Conservation (phyloP, 176 grass and related monocot genomes). For the Bonia amplexicaulis region DNA sequence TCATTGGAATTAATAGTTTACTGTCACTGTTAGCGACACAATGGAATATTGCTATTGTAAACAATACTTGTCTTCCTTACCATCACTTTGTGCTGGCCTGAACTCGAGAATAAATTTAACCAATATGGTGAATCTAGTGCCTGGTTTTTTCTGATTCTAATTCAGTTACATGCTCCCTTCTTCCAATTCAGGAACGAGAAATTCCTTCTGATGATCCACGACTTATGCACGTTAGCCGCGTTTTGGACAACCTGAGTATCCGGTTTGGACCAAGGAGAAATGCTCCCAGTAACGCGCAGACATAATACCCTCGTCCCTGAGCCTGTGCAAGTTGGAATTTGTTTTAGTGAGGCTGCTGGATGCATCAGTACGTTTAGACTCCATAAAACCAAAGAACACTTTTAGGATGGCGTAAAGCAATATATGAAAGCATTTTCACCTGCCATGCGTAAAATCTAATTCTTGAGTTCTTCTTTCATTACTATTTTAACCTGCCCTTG, state of each 20-base stretch:
- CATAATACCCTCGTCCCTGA: neutral
- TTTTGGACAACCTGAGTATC: slow-evolving; percentile 49
- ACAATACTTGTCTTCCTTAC: neutral
- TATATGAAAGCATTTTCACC: neutral
- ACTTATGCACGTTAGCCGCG: slow-evolving; percentile 52
- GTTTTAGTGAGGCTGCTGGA: neutral
- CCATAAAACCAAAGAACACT: neutral
- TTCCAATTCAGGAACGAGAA: slow-evolving; percentile 60
- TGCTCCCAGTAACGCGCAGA: slow-evolving; percentile 8
- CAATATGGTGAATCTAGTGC: neutral
- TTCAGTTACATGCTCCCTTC: neutral
- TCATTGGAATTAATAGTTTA: neutral
- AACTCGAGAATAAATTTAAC: neutral
- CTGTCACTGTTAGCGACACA: neutral
- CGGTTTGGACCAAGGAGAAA: slow-evolving; percentile 61
- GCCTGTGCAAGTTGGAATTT: neutral
- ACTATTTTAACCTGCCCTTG: neutral
- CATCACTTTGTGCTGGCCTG: neutral
- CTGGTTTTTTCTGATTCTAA: neutral
- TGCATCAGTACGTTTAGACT: neutral
- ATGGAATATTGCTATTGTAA: neutral
- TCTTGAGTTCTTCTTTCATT: neutral
- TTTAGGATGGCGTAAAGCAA: neutral
- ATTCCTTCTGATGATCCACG: slow-evolving; percentile 86
- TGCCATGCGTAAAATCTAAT: neutral